Evolutionary conservation across 106 monocot species (phyloP), one percentile per base, ranked within the genome.

Genomic region (Dactylorhiza incarnata): DNA sequence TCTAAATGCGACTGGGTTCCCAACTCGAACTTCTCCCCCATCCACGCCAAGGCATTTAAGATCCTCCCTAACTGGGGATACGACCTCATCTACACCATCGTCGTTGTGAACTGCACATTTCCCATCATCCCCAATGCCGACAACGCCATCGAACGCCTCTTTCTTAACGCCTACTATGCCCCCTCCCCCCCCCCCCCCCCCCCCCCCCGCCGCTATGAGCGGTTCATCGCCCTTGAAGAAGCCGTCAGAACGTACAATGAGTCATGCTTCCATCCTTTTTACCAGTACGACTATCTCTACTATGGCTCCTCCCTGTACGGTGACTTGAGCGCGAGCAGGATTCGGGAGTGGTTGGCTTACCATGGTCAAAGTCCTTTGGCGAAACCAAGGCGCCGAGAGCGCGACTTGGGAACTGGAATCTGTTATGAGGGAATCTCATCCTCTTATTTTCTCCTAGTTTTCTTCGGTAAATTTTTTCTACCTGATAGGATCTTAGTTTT

Each of bases 11-110:
- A 88, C 71, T 91, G 87, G 87, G 12, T 74, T 43, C 71, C 78
- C 37, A 61, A 73, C 59, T 50, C 43, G 56, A 13, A 19, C 73
- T 14, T 45, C 58, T 17, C 81, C 72, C 47, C 84, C 49, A 67
- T 78, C 50, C 54, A 24, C 47, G 56, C 55, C 19, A n/a, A 70
- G 5, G 86, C 72, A 9, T 74, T 58, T 75, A 82, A 65, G 78
- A 84, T 91, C 43, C 88, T 91, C 54, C 91, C 91, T 16, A 88
- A 91, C 68, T 91, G 91, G 91, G 91, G 91, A 48, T 91, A 91
- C 74, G 91, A 86, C 69, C 76, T 88, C 49, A 84, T 91, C 52
- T 91, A 91, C 86, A 91, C 91, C 74, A 88, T 82, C 68, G 88
- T 91, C 63, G 84, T 91, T 22, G 88, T 91, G 44, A 91, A 91